These are phyloP conservation scores for Globisporangium irregulare DNA, from an alignment of 352 stramenopile genomes.

Conservation along the genomic window DNA sequence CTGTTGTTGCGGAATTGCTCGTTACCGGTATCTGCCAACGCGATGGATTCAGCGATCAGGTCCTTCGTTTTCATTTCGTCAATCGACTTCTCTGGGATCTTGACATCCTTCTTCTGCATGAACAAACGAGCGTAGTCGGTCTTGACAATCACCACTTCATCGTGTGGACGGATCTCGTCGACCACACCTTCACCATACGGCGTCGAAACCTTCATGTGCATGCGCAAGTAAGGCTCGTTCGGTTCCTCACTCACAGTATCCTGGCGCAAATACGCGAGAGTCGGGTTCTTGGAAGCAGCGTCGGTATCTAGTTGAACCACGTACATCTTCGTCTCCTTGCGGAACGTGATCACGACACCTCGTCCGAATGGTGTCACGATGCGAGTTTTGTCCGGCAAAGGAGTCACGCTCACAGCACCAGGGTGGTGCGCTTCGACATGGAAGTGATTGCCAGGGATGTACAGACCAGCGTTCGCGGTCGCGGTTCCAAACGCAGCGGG, in stretches of 20 bases:
- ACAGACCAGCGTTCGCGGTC: slow-evolving; percentile 51
- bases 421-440: slow-evolving; percentile 58
- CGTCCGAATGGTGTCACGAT: slow-evolving; percentile 73
- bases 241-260: slow-evolving; percentile 67
- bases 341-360: slow-evolving; percentile 70
- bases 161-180: slow-evolving; percentile 59
- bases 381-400: slow-evolving; percentile 71
- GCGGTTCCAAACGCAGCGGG: slow-evolving; percentile 65
- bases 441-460: slow-evolving; percentile 78
- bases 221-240: slow-evolving; percentile 58
- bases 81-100: slow-evolving; percentile 56
- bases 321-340: slow-evolving; percentile 73
- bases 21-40: slow-evolving; percentile 68
- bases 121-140: slow-evolving; percentile 66
- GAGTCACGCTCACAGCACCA: slow-evolving; percentile 53
- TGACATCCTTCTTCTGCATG: slow-evolving; percentile 80
- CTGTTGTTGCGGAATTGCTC: slow-evolving; percentile 58
- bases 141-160: slow-evolving; percentile 70
- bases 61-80: slow-evolving; percentile 81
- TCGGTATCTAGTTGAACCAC: slow-evolving; percentile 74
- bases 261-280: slow-evolving; percentile 66
- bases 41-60: slow-evolving; percentile 60
- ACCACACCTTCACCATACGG: slow-evolving; percentile 68
- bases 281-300: slow-evolving; percentile 51
- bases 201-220: slow-evolving; percentile 78